Base-by-base conservation (phyloP, 108 stramenopile genomes). In the Nitzschia sp. region DNA sequence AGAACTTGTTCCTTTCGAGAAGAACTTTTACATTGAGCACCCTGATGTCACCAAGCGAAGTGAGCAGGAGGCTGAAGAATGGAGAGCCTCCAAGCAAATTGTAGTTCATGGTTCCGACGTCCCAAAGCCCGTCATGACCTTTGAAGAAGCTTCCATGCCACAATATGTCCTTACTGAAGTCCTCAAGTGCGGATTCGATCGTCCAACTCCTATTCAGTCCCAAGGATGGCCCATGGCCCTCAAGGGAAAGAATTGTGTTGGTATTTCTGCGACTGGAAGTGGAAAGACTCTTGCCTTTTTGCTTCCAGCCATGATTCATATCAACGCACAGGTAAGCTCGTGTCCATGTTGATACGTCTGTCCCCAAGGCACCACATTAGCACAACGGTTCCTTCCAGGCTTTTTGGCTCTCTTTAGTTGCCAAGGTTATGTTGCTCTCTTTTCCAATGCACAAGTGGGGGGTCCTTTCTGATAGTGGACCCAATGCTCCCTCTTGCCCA, bases 211-310 rank as follows among this genome's bases (percentile, higher is more conserved):
- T 6, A 99, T 98, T 61, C 99, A 99, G 89, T 81, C 86, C 26
- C 98, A 99, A 70, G 97, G 98, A 15, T 99, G 98, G 98, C 99
- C 99, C n/a, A 98, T 99, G 95, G 99, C 97, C 0, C 68, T 99
- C 43, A 83, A 90, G 59, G 98, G 98, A 25, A 84, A 89, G 44
- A 98, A 99, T 75, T 95, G 97, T 86, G 97, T 99, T 29, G 98
- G 97, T 25, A 88, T 99, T 51, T 80, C 83, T 20, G 91, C 93
- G 26, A 99, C 99, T 0, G 99, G 99, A 17, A 83, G 82, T 53
- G 98, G 74, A 25, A 75, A 75, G 40, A 75, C 74, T 12, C 62
- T 75, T 19, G 96, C 97, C n/a, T 99, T 99, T 83, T 69, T 99
- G 67, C 76, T 99, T 22, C 99, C 99, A 1, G 97, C 86, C 22